Evolutionary conservation across 2,329 filamentous ascomycete genomes (phyloP).

Genomic region (Cladophialophora immunda): DNA sequence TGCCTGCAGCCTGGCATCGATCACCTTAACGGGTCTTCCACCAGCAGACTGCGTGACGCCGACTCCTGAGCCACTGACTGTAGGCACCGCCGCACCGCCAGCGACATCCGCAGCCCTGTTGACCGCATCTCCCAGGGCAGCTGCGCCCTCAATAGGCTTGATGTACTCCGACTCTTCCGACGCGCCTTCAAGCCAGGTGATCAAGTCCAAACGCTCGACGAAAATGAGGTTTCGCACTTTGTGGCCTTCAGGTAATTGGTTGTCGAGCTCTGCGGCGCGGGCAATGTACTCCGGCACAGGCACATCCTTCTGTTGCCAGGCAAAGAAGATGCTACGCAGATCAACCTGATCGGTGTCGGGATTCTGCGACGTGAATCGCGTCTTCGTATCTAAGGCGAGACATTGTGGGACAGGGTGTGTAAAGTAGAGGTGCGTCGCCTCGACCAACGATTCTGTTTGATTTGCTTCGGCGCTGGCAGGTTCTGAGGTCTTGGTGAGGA

Average conservation of each 20-base stretch:
- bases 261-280: slow-evolving; percentile 80
- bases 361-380: slow-evolving; percentile 81
- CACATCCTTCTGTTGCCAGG: slow-evolving; percentile 91
- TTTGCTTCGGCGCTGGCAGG: slow-evolving; percentile 67
- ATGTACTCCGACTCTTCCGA: slow-evolving; percentile 94
- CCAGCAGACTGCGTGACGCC: slow-evolving; percentile 44
- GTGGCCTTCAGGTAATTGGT: slow-evolving; percentile 69
- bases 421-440: slow-evolving; percentile 83
- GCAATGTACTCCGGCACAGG: slow-evolving; percentile 91
- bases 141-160: slow-evolving; percentile 76
- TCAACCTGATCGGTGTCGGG: slow-evolving; percentile 73
- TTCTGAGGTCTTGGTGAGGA: slow-evolving; percentile 76
- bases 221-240: slow-evolving; percentile 89
- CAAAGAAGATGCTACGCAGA: slow-evolving; percentile 93
- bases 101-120: slow-evolving; percentile 60
- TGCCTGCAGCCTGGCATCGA: slow-evolving; percentile 83
- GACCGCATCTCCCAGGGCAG: slow-evolving; percentile 52
- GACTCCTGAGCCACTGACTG: slow-evolving; percentile 53
- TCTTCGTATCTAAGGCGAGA: slow-evolving; percentile 75
- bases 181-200: slow-evolving; percentile 91
- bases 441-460: slow-evolving; percentile 69
- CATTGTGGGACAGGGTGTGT: slow-evolving; percentile 64
- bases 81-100: slow-evolving; percentile 55
- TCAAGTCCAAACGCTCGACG: slow-evolving; percentile 88
- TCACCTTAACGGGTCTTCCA: slow-evolving; percentile 67